Evolutionary conservation across 2,329 filamentous ascomycete genomes (phyloP).

Genomic region (Echinosphaeria canescens): DNA sequence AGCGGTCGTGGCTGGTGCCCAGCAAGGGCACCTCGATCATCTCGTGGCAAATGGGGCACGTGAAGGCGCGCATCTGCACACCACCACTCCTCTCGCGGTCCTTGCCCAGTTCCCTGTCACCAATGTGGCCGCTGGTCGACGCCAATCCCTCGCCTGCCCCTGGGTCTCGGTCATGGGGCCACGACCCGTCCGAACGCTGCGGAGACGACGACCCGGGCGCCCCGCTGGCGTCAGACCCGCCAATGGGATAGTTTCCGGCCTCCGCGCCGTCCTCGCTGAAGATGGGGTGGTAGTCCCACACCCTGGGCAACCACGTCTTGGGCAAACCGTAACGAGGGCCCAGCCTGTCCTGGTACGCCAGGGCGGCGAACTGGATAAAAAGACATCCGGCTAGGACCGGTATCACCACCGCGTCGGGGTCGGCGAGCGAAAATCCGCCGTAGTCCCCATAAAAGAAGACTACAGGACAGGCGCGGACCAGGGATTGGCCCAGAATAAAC

Average conservation of each 20-base stretch:
- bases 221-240: constrained; percentile 12
- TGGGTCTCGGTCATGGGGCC: constrained; percentile 11
- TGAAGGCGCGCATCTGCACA: constrained; percentile 8
- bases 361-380: constrained; percentile 62
- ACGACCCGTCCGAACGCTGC: constrained; percentile 1
- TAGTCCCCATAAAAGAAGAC: constrained; percentile 77
- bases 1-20: constrained; percentile 25
- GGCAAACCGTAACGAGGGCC: constrained; percentile 77
- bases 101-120: constrained; percentile 8
- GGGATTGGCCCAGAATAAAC: constrained; percentile 68
- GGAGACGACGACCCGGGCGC: constrained; percentile 5
- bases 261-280: constrained; percentile 67
- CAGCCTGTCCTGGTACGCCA: constrained; percentile 67
- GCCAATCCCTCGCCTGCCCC: constrained; percentile 11
- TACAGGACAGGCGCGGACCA: constrained; percentile 58
- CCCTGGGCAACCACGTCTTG: constrained; percentile 42
- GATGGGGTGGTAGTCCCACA: constrained; percentile 90
- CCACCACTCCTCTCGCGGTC: too few species aligned
- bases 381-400: constrained; percentile 51
- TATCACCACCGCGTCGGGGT: constrained; percentile 44
- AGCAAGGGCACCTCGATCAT: constrained; percentile 76
- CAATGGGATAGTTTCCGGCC: constrained; percentile 61
- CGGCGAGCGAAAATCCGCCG: constrained; percentile 43
- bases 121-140: background rate
- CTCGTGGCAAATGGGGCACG: constrained; percentile 84